Percentiles rank a stretch among this genome's conserved stretches.
Evolutionary conservation across 768 basidiomycete species (phyloP).

Genomic region (Xanthoconium purpureum): DNA sequence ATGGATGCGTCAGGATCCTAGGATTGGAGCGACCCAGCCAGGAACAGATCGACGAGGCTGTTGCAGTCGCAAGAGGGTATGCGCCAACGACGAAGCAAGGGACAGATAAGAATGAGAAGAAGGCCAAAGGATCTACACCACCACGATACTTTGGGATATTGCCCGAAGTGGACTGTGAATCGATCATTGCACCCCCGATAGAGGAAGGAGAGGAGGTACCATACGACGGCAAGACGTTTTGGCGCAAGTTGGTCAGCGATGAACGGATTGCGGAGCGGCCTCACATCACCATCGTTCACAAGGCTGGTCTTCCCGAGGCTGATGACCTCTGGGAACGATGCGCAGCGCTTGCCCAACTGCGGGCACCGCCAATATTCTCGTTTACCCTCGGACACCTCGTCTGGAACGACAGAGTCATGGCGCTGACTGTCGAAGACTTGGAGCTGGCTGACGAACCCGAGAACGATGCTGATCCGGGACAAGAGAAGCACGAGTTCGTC

Average conservation of each 20-base stretch:
- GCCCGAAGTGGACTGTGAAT: conserved; percentile 64
- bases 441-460: conserved; percentile 32
- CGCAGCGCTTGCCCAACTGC: conserved; percentile 9
- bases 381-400: conserved; percentile 61
- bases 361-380: conserved; percentile 51
- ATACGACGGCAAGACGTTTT: conserved; percentile 40
- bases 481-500: conserved; percentile 47
- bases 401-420: conserved; percentile 81
- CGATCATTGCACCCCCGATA: conserved; percentile 45
- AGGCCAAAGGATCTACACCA: conserved; percentile 15
- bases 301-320: conserved; percentile 40
- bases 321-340: conserved; percentile 44
- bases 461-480: conserved; percentile 27
- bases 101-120: conserved; percentile 21
- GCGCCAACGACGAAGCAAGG: conserved; percentile 24
- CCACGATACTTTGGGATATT: conserved; percentile 79
- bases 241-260: conserved; percentile 42
- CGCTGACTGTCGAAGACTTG: conserved; percentile 66
- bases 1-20: conserved; percentile 54
- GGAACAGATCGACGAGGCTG: conserved; percentile 49
- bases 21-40: conserved; percentile 50
- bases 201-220: conserved; percentile 31
- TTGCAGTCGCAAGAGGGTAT: conserved; percentile 43
- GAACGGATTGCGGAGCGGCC: conserved; percentile 57
- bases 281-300: conserved; percentile 87